These are phyloP conservation scores for Mycena galericulata DNA, from an alignment of 768 basidiomycete genomes.

Conservation along the genomic window DNA sequence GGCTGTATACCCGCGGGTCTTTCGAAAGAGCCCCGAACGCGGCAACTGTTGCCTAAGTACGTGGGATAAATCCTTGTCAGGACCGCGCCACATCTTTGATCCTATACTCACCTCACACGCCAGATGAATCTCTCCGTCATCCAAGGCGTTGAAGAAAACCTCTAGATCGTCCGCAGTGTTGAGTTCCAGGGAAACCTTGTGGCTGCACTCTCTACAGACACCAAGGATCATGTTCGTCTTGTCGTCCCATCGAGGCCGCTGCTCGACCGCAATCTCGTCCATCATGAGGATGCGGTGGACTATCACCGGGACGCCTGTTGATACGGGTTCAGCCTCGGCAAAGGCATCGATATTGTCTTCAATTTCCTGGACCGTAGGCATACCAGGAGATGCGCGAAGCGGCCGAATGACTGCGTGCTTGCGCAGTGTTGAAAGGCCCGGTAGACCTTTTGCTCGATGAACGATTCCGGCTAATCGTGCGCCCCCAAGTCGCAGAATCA, in stretches of 20 bases:
- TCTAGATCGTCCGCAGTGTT: constrained; percentile 6
- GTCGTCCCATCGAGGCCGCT: constrained; percentile 7
- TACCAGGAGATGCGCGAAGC: not conserved
- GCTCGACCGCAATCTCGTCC: constrained; percentile 1
- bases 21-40: not conserved
- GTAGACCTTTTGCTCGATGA: constrained; percentile 1
- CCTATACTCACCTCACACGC: constrained; percentile 4
- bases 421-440: not conserved
- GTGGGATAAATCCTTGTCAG: not conserved
- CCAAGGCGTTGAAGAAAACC: not conserved
- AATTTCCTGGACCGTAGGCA: constrained; percentile 10
- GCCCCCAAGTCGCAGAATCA: constrained; percentile 1
- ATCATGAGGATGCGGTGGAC: constrained; percentile 11
- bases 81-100: not conserved
- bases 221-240: constrained; percentile 4
- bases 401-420: not conserved
- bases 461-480: not conserved
- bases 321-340: not conserved
- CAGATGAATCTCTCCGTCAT: not conserved
- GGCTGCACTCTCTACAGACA: not conserved
- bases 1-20: constrained; percentile 10
- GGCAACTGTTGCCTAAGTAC: not conserved
- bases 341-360: constrained; percentile 5
- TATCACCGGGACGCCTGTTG: not conserved
- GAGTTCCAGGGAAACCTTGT: not conserved